Evolutionary conservation across 2,329 filamentous ascomycete species (phyloP).

Genomic region (Penicillium concentricum): DNA sequence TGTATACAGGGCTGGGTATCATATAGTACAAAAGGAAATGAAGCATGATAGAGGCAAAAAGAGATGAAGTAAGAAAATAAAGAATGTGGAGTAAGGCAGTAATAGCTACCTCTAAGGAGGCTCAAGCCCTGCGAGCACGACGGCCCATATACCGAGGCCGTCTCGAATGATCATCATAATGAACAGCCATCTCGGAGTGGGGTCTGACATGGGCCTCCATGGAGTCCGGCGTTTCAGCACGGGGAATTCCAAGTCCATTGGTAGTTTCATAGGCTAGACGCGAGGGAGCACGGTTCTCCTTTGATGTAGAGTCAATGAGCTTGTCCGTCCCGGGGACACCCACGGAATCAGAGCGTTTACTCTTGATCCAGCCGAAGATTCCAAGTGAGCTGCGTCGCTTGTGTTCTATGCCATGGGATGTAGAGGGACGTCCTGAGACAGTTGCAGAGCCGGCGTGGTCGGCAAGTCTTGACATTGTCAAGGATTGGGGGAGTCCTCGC

Average conservation of each 20-base stretch:
- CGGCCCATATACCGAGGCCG: constrained; percentile 35
- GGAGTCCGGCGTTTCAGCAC: constrained; percentile 15
- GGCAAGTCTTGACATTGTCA: constrained; percentile 23
- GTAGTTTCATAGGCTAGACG: constrained; percentile 19
- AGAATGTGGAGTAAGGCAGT: not conserved
- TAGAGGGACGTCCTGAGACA: constrained; percentile 21
- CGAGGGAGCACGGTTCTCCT: constrained; percentile 16
- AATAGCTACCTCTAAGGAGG: not conserved
- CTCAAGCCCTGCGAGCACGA: constrained; percentile 25
- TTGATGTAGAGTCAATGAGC: not conserved
- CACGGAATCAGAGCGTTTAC: constrained; percentile 23
- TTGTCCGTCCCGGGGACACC: constrained; percentile 1
- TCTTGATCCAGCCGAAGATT: constrained; percentile 44
- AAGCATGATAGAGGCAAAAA: not conserved
- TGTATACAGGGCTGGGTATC: constrained; percentile 14
- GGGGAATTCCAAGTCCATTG: not conserved
- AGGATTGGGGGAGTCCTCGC: constrained; percentile 27
- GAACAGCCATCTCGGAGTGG: constrained; percentile 9
- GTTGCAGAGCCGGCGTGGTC: constrained; percentile 17
- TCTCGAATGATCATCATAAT: constrained; percentile 20
- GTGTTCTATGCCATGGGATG: constrained; percentile 33
- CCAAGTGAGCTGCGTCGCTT: constrained; percentile 40
- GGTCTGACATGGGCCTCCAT: constrained; percentile 14
- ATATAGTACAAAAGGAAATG: constrained; percentile 10
- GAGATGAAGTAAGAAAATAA: not conserved